phyloP scores from a whole-genome alignment of 2,329 filamentous ascomycete species.

The Paracorniculantispora psalliotae region DNA sequence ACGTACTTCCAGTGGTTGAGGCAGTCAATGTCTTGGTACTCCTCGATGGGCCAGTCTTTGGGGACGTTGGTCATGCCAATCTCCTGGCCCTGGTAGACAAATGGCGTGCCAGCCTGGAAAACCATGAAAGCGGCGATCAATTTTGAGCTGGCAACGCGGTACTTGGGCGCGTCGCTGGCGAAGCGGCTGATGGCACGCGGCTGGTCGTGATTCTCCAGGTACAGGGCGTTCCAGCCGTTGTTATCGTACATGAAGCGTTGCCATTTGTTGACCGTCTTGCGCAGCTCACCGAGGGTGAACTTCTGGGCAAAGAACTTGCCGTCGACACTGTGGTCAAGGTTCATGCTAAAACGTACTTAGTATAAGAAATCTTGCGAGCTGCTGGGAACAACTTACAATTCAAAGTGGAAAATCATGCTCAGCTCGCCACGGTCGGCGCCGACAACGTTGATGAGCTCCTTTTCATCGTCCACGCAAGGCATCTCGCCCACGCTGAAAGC shows the following conservation, averaged over 20 bases:
- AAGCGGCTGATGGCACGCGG: constrained; percentile 55
- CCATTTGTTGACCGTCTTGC: constrained; percentile 51
- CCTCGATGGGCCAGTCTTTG: constrained; percentile 52
- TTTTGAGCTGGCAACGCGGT: constrained; percentile 49
- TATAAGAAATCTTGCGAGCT: not conserved
- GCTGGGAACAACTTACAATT: constrained; percentile 43
- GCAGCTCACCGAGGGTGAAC: constrained; percentile 48
- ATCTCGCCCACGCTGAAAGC: constrained; percentile 51
- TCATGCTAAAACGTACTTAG: constrained; percentile 32
- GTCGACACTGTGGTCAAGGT: constrained; percentile 41
- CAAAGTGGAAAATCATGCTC: constrained; percentile 71
- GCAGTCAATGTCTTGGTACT: constrained; percentile 65
- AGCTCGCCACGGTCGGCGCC: constrained; percentile 53
- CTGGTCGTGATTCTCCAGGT: constrained; percentile 64
- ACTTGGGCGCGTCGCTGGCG: constrained; percentile 42
- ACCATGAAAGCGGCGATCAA: constrained; percentile 54
- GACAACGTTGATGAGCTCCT: constrained; percentile 44
- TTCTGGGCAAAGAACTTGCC: constrained; percentile 38
- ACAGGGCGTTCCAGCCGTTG: constrained; percentile 60
- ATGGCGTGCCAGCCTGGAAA: constrained; percentile 57
- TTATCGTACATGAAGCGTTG: constrained; percentile 55
- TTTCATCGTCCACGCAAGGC: constrained; percentile 39
- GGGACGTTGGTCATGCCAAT: constrained; percentile 63
- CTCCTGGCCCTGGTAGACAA: constrained; percentile 67
- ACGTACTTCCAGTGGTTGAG: constrained; percentile 46